These are phyloP conservation scores for Rhodotorula sp. DNA, from an alignment of 1,284 basidiomycete genomes.

Conservation along the genomic window DNA sequence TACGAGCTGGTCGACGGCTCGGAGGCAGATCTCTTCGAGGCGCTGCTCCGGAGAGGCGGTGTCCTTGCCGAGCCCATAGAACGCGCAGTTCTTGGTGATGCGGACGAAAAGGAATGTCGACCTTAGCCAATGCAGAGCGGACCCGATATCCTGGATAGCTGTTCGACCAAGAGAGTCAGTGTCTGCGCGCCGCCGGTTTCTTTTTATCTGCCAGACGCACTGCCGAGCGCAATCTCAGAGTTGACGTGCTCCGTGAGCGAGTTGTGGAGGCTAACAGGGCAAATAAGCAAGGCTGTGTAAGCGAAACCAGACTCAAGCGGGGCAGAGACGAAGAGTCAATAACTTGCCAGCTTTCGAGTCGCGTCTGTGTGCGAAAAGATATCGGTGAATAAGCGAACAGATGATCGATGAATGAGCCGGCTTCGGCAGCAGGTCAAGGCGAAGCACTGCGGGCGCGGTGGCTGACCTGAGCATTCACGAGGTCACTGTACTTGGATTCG, in stretches of 20 bases:
- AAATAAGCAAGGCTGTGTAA: neutral
- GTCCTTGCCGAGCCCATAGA: constrained; percentile 58
- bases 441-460: neutral
- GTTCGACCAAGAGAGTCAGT: neutral
- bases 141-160: constrained; percentile 63
- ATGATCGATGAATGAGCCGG: too few relatives aligned
- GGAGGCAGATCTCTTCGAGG: constrained; percentile 41
- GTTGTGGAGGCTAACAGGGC: constrained; percentile 58
- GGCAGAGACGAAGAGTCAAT: too few relatives aligned
- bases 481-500: constrained; percentile 63
- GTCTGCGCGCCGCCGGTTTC: too few relatives aligned
- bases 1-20: constrained; percentile 37
- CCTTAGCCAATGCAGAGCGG: constrained; percentile 64
- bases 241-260: constrained; percentile 87
- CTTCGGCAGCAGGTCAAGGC: neutral
- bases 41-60: constrained; percentile 29
- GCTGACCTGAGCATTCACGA: constrained; percentile 39
- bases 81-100: constrained; percentile 72
- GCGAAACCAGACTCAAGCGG: too few relatives aligned
- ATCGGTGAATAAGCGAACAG: too few relatives aligned
- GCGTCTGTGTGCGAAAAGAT: constrained; percentile 52
- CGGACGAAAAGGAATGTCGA: constrained; percentile 76
- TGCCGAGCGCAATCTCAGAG: constrained; percentile 81
- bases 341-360: constrained; percentile 67
- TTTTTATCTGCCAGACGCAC: neutral